A percentile compares a stretch with the other conserved stretches of the same genome.
Conservation (phyloP, 176 grass and related monocot genomes). For the Stipa capillata region DNA sequence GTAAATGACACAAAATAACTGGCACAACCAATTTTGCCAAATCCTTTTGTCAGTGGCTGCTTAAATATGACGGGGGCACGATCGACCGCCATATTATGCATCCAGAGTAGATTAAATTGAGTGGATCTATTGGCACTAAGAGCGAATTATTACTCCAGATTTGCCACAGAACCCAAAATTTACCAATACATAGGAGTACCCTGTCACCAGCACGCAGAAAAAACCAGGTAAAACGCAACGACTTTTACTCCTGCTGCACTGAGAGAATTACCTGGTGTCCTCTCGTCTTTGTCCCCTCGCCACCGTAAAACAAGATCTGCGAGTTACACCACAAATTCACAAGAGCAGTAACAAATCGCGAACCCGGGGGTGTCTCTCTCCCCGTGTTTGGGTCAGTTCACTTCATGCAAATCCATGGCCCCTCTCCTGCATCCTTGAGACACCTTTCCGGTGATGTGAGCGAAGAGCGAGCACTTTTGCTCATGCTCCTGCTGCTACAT, state of each 20-base stretch:
- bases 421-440: not conserved
- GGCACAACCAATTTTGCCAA: too few species aligned
- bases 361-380: not conserved
- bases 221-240: not conserved
- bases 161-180: not conserved
- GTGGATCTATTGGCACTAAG: not conserved
- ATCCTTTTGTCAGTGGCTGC: not conserved
- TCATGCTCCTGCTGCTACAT: not conserved
- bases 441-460: slow-evolving; percentile 9
- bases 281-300: not conserved
- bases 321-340: not conserved
- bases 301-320: not conserved
- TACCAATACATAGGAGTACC: not conserved
- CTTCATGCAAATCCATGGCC: not conserved
- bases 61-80: not conserved
- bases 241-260: not conserved
- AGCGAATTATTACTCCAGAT: not conserved
- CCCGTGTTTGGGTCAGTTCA: too few species aligned
- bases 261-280: not conserved
- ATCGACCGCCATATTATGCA: not conserved
- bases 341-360: not conserved
- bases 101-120: not conserved
- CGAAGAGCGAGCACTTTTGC: not conserved
- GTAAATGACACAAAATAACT: too few species aligned
- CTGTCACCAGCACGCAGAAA: not conserved